Evolutionary conservation across 176 grass and related monocot species (phyloP), one percentile per base, ranked within the genome.

Genomic region (Puccinellia tenuiflora): DNA sequence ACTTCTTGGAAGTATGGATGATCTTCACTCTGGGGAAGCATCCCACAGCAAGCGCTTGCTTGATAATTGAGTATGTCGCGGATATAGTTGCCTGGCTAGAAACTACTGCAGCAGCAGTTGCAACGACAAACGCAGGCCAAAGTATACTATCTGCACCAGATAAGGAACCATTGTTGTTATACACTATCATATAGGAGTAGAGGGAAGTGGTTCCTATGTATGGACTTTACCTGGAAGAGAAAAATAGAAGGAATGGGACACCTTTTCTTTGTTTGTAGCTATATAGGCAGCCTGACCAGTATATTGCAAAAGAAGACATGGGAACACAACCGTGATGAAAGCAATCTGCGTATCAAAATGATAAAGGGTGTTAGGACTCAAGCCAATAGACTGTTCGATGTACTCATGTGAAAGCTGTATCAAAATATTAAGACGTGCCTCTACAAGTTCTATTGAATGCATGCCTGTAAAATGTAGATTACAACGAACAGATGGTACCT

Each of bases 71-170:
- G 82, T 91, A 93, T 3, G 95, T 92, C 8, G 90, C 92, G 2
- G 92, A 98, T 66, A 98, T 98, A 8, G 89, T 98, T 39, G 92
- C 95, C 81, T 98, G 95, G 72, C 95, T 98, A 80, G 92, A 92
- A 79, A 98, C 91, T 81, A 98, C 39, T 48, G 95, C 88, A 43
- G 95, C 92, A 68, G 89, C 83, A 65, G 91, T 94, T 51, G 92
- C 92, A 38, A 95, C 14, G 20, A 88, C 30, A 83, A 98, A 91
- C 66, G 81, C 79, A 9, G 95, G 95, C 95, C 95, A 98, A 83
- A 51, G 91, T 79, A 98, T 66, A 53, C 17, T n/a, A 34, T 68
- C 95, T 95, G 86, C 12, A 4, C 8, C n/a, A n/a, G n/a, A n/a
- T n/a, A n/a, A n/a, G n/a, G n/a, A n/a, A n/a, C n/a, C n/a, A n/a